These are phyloP conservation scores for Marsdenia floribunda DNA, from an alignment of 257 asterid species.

Conservation along the genomic window DNA sequence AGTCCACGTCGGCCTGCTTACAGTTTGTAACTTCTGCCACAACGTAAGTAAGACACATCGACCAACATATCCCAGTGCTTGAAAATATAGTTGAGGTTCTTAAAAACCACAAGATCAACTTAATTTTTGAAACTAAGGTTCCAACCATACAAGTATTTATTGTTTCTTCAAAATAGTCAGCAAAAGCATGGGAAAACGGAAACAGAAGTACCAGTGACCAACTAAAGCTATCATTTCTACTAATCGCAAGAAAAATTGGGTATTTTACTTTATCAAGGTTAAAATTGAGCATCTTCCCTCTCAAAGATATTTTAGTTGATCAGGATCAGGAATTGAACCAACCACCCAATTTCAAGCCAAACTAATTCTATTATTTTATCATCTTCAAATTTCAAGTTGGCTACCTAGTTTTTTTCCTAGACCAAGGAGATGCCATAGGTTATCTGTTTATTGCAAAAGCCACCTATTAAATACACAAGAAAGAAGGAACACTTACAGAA, in stretches of 20 bases:
- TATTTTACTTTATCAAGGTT: neutral
- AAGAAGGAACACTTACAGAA: neutral
- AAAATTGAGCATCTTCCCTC: neutral
- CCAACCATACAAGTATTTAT: no score
- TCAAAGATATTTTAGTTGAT: neutral
- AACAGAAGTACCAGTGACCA: neutral
- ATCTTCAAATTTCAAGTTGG: neutral
- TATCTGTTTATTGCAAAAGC: neutral
- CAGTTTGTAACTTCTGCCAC: constrained; percentile 95
- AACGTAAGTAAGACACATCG: constrained; percentile 88
- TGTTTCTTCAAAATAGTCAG: neutral
- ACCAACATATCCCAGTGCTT: constrained; percentile 53
- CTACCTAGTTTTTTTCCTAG: neutral
- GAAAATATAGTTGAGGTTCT: constrained; percentile 24
- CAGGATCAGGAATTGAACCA: neutral
- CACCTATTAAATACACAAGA: neutral
- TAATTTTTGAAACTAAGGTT: neutral
- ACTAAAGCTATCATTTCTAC: neutral
- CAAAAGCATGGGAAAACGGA: neutral
- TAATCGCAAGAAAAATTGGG: neutral
- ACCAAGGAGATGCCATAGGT: neutral
- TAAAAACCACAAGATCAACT: neutral
- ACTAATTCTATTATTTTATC: neutral
- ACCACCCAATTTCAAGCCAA: neutral
- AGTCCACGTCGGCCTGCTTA: constrained; percentile 80